These are phyloP conservation scores for Lavandula angustifolia DNA, from an alignment of 257 asterid genomes.

Conservation along the genomic window DNA sequence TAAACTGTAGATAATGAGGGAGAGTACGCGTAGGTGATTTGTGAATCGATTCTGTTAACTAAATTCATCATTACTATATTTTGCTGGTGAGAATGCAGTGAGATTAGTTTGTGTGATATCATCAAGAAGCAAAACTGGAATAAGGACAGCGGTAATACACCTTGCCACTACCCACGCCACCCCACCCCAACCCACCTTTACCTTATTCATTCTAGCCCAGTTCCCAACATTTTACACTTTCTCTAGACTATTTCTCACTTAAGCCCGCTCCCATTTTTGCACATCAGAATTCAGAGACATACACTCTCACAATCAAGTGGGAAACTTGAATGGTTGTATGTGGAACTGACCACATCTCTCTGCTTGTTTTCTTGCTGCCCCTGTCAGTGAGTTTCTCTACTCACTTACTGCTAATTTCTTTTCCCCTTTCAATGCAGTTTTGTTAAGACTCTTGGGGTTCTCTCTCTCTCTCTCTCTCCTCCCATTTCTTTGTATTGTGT, in stretches of 20 bases:
- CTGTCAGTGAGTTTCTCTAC: constrained; percentile 29
- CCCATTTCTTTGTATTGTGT: background rate
- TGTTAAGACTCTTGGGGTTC: background rate
- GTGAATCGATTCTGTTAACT: too few species aligned
- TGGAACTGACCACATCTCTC: constrained; percentile 26
- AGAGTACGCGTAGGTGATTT: too few species aligned
- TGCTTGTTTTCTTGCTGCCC: background rate
- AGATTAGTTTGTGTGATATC: too few species aligned
- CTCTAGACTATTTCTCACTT: constrained; percentile 16
- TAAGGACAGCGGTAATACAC: too few species aligned
- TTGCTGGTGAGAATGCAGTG: too few species aligned
- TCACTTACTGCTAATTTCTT: constrained; percentile 4
- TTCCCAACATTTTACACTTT: background rate
- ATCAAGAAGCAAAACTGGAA: too few species aligned
- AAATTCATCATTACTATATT: too few species aligned
- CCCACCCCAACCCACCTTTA: too few species aligned
- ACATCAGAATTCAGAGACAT: background rate
- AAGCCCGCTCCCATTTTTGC: background rate
- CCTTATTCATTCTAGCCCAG: background rate
- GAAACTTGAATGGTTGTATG: constrained; percentile 8
- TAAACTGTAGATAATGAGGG: too few species aligned
- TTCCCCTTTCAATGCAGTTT: background rate
- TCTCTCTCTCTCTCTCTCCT: background rate
- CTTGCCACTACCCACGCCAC: too few species aligned
- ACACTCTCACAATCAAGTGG: background rate